Conservation (phyloP, 2,329 filamentous ascomycete genomes). For the Calonectria henricotiae region DNA sequence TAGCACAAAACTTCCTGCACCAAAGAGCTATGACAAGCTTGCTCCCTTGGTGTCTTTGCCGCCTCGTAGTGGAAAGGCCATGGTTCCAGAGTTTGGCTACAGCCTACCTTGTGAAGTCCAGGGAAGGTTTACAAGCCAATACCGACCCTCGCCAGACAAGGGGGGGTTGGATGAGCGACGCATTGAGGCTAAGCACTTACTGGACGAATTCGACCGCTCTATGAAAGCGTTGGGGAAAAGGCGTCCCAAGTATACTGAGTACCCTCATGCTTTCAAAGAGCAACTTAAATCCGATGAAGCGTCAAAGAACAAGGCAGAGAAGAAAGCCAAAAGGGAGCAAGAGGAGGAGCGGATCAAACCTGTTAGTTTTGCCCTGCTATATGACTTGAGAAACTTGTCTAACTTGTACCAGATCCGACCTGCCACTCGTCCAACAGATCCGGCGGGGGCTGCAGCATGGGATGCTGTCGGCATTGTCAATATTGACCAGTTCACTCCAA, state of each 20-base stretch:
- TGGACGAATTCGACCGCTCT: slow-evolving; percentile 62
- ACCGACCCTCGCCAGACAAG: slow-evolving; percentile 60
- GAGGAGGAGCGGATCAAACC: slow-evolving; percentile 62
- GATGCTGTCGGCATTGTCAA: slow-evolving; percentile 69
- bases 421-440: slow-evolving; percentile 63
- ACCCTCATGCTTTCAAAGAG: slow-evolving; percentile 65
- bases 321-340: slow-evolving; percentile 63
- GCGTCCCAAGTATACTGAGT: slow-evolving; percentile 66
- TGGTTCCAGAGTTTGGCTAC: slow-evolving; percentile 61
- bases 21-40: slow-evolving; percentile 65
- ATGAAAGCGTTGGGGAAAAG: slow-evolving; percentile 63
- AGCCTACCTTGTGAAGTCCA: slow-evolving; percentile 64
- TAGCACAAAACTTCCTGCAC: slow-evolving; percentile 61
- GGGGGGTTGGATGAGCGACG: slow-evolving; percentile 62
- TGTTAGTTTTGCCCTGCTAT: slow-evolving; percentile 50
- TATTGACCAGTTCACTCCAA: slow-evolving; percentile 61
- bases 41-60: slow-evolving; percentile 63
- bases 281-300: slow-evolving; percentile 66
- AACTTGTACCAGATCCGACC: slow-evolving; percentile 58
- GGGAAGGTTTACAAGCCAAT: slow-evolving; percentile 61
- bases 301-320: slow-evolving; percentile 64
- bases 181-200: slow-evolving; percentile 59
- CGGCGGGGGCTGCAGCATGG: slow-evolving; percentile 68
- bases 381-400: slow-evolving; percentile 15
- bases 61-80: slow-evolving; percentile 58